phyloP scores from a whole-genome alignment of 2,329 filamentous ascomycete species.

The Exophiala oligosperma region DNA sequence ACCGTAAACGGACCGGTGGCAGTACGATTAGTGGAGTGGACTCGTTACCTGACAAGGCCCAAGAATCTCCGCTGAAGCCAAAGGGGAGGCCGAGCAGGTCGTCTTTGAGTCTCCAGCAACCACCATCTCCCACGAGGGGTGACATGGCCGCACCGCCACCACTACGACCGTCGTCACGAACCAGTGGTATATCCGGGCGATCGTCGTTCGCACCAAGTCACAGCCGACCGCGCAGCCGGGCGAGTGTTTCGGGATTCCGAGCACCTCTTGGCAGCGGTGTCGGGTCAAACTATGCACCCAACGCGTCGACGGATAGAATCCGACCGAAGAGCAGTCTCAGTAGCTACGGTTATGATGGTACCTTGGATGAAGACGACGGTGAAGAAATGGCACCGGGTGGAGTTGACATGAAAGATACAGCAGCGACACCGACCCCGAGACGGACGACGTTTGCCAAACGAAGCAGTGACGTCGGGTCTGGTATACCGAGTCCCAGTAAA shows the following conservation, averaged over 20 bases:
- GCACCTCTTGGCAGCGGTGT: constrained; percentile 20
- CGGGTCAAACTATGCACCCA: constrained; percentile 23
- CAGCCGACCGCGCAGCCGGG: constrained; percentile 28
- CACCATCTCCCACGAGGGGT: constrained; percentile 45
- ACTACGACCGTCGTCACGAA: constrained; percentile 24
- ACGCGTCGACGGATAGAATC: constrained; percentile 31
- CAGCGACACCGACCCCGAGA: constrained; percentile 23
- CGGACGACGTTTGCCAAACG: constrained; percentile 42
- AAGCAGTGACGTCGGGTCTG: constrained; percentile 41
- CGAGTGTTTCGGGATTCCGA: constrained; percentile 26
- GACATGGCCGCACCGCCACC: constrained; percentile 28
- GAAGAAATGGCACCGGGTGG: background rate
- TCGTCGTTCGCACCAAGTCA: constrained; percentile 27
- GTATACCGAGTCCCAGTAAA: constrained; percentile 27
- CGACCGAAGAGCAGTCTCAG: constrained; percentile 30
- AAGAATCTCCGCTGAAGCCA: constrained; percentile 26
- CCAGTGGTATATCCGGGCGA: constrained; percentile 30
- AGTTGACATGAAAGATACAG: constrained; percentile 2
- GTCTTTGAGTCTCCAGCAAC: constrained; percentile 54
- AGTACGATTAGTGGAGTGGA: constrained; percentile 46
- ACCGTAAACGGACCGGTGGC: constrained; percentile 66
- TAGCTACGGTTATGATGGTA: constrained; percentile 29
- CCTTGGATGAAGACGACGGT: constrained; percentile 24
- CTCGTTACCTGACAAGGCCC: constrained; percentile 30
- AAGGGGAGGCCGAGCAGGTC: constrained; percentile 52